phyloP scores from a whole-genome alignment of 192 early-diverging fungal genomes.

The Haplosporangium gracile region DNA sequence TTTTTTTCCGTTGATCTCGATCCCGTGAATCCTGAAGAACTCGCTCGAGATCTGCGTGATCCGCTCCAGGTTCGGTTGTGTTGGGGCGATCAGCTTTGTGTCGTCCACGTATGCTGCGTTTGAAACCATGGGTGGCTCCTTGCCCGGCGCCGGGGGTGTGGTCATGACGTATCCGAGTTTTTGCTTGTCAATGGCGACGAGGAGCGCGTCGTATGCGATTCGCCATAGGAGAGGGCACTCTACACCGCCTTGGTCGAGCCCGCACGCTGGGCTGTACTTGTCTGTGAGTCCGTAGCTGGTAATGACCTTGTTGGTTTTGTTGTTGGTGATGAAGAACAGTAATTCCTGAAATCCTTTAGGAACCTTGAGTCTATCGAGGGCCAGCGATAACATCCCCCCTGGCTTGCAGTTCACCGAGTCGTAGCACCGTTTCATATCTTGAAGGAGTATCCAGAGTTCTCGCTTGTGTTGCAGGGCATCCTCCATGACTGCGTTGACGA shows the following conservation, averaged over 20 bases:
- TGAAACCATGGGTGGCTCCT: not conserved
- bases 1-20: slow-evolving; percentile 46
- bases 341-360: not conserved
- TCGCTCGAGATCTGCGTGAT: not conserved
- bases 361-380: not conserved
- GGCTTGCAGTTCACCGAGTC: not conserved
- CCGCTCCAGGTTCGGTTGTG: not conserved
- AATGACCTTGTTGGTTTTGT: slow-evolving; percentile 16
- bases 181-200: not conserved
- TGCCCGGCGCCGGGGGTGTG: not conserved
- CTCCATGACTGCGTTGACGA: slow-evolving; percentile 22
- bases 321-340: not conserved
- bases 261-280: slow-evolving; percentile 10
- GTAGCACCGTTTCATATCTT: slow-evolving; percentile 15
- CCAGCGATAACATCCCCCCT: not conserved
- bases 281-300: slow-evolving; percentile 14
- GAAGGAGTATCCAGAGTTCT: slow-evolving; percentile 12
- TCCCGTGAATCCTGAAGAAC: slow-evolving; percentile 21
- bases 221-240: slow-evolving; percentile 23
- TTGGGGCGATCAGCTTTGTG: slow-evolving; percentile 1
- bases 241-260: slow-evolving; percentile 29
- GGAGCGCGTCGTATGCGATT: slow-evolving; percentile 7
- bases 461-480: slow-evolving; percentile 8
- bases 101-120: slow-evolving; percentile 11
- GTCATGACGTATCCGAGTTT: not conserved